Percentiles rank a stretch among this genome's conserved stretches.
Conservation (phyloP, 345 rosid species). For the Lumnitzera racemosa region DNA sequence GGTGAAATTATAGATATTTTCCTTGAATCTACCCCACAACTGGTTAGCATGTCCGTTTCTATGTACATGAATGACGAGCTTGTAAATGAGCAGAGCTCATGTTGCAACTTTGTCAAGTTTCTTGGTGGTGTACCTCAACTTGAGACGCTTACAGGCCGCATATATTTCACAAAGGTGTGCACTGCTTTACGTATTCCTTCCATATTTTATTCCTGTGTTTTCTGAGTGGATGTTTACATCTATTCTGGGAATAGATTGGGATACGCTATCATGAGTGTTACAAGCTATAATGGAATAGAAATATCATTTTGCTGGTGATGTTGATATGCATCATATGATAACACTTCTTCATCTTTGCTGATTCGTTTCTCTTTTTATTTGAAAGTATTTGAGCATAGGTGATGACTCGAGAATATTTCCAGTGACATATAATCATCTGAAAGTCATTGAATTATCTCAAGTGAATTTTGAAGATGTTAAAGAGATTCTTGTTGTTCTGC, state of each 20-base stretch:
- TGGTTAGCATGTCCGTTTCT: constrained; percentile 58
- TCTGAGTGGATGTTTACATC: neutral
- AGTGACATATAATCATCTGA: constrained; percentile 51
- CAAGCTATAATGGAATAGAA: too few relatives aligned
- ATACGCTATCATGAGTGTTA: too few relatives aligned
- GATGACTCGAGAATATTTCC: constrained; percentile 52
- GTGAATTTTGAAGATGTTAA: constrained; percentile 85
- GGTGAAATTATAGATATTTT: constrained; percentile 81
- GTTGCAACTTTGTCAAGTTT: constrained; percentile 69
- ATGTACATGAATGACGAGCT: constrained; percentile 86
- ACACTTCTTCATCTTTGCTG: constrained; percentile 4
- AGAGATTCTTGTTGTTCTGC: constrained; percentile 75
- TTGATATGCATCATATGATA: too few relatives aligned
- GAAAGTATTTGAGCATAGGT: constrained; percentile 86
- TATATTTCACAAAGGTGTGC: constrained; percentile 86
- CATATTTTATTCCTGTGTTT: neutral
- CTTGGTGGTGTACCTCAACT: constrained; percentile 78
- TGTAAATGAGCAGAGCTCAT: constrained; percentile 72
- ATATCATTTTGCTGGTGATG: too few relatives aligned
- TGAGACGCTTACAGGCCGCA: constrained; percentile 66
- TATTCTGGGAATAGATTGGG: too few relatives aligned
- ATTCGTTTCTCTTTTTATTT: constrained; percentile 1
- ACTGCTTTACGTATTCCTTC: neutral
- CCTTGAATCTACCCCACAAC: constrained; percentile 66
- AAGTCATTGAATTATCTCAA: constrained; percentile 62